Evolutionary conservation across 1,284 basidiomycete genomes (phyloP).

Genomic region (Irpex sp.): DNA sequence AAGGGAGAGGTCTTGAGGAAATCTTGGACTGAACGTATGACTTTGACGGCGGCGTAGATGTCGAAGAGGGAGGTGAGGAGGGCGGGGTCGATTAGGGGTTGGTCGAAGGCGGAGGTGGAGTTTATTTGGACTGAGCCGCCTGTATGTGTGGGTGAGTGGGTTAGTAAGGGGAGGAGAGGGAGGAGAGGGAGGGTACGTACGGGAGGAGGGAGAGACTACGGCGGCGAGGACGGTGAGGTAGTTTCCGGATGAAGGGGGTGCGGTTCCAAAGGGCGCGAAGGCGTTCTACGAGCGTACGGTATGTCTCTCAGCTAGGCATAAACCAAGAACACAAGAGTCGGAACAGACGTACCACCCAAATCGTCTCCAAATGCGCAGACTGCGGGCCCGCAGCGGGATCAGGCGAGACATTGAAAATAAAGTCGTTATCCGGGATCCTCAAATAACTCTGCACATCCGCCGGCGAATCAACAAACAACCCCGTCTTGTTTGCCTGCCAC

Average conservation of each 20-base stretch:
- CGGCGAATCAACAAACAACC: conserved; percentile 17
- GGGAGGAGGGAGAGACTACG: conserved; percentile 32
- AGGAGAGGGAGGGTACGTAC: conserved; percentile 21
- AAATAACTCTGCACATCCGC: conserved; percentile 23
- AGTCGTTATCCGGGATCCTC: conserved; percentile 17
- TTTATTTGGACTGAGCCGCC: conserved; percentile 23
- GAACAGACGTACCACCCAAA: conserved; percentile 13
- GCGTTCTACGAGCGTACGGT: background rate
- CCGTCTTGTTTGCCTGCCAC: conserved; percentile 24
- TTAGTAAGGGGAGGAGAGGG: no score
- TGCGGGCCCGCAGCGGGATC: conserved; percentile 16
- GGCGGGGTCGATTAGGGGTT: conserved; percentile 20
- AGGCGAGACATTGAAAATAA: conserved; percentile 1
- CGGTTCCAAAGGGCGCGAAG: conserved; percentile 3
- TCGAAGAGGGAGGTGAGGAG: conserved; percentile 18
- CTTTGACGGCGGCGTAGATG: conserved; percentile 14
- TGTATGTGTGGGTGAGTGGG: background rate
- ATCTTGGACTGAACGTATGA: background rate
- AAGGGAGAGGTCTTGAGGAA: conserved; percentile 20
- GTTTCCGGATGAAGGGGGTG: conserved; percentile 23
- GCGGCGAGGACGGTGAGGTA: conserved; percentile 26
- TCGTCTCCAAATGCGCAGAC: conserved; percentile 17
- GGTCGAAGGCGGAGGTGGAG: conserved; percentile 17
- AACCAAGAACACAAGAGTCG: background rate
- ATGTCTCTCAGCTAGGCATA: background rate